A percentile compares a stretch with the other conserved stretches of the same genome.
phyloP scores from a whole-genome alignment of 2,329 filamentous ascomycete species.

The Didymella lethalis region DNA sequence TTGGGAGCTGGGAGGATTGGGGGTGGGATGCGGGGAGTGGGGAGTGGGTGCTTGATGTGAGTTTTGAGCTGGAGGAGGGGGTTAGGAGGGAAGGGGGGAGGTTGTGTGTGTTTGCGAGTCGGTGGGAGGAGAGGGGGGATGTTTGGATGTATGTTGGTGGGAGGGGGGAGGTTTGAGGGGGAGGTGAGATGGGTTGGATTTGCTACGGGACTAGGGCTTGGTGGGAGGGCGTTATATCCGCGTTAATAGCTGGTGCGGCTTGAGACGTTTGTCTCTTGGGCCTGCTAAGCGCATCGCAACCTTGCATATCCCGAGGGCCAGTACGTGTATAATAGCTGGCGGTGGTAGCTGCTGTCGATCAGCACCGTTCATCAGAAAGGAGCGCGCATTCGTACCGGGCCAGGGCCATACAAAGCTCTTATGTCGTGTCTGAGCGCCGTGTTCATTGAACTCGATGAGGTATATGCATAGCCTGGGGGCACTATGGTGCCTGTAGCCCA shows the following conservation, averaged over 20 bases:
- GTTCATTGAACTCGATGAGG: not conserved
- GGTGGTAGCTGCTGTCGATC: not conserved
- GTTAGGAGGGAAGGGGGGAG: not conserved
- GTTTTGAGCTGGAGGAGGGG: slow-evolving; percentile 7
- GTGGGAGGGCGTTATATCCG: too few species aligned
- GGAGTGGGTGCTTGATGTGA: slow-evolving; percentile 19
- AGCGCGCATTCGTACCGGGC: not conserved
- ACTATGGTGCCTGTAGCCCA: not conserved
- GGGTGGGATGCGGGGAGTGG: slow-evolving; percentile 11
- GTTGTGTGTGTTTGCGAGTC: slow-evolving; percentile 13
- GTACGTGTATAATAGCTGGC: not conserved
- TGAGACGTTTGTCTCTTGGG: not conserved
- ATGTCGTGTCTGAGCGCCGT: not conserved
- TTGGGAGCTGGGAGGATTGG: slow-evolving; percentile 16
- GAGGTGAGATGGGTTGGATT: too few species aligned
- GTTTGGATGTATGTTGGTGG: slow-evolving; percentile 15
- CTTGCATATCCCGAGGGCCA: not conserved
- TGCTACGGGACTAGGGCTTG: too few species aligned
- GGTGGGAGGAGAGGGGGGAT: slow-evolving; percentile 12
- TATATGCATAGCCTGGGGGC: not conserved
- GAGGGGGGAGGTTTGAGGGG: not conserved
- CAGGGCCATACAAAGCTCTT: not conserved
- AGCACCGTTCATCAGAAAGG: not conserved
- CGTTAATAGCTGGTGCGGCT: not conserved
- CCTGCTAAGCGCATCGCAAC: not conserved